These are phyloP conservation scores for Handroanthus guayacan DNA, from an alignment of 257 asterid genomes.

Conservation along the genomic window DNA sequence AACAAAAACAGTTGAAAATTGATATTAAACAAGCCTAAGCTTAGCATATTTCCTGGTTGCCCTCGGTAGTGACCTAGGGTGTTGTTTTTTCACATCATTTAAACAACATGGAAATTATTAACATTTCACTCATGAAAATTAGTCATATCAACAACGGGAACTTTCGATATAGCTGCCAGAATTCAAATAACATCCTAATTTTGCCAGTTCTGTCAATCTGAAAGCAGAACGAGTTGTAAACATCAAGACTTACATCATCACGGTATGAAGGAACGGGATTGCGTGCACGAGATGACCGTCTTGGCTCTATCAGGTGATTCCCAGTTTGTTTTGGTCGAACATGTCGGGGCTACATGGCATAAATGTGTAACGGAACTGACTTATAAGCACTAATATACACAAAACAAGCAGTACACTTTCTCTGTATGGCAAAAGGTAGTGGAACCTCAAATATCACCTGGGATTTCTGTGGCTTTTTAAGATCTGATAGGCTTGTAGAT, in stretches of 20 bases:
- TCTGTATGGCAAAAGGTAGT: conserved; percentile 17
- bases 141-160: background rate
- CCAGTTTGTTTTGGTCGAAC: conserved; percentile 42
- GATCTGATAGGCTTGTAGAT: conserved; percentile 60
- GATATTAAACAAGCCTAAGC: background rate
- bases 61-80: background rate
- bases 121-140: background rate
- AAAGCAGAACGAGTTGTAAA: conserved; percentile 8
- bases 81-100: background rate
- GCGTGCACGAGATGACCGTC: conserved; percentile 86
- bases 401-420: background rate
- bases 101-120: background rate
- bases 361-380: background rate
- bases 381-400: background rate
- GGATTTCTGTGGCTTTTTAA: conserved; percentile 61
- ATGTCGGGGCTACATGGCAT: conserved; percentile 48
- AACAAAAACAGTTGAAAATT: conserved; percentile 9
- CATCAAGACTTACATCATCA: conserved; percentile 68
- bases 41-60: background rate
- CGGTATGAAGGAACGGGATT: conserved; percentile 66
- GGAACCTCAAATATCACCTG: conserved; percentile 51
- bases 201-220: background rate
- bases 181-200: background rate
- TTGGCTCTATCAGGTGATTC: conserved; percentile 61
- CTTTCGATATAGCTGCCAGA: conserved; percentile 1